Evolutionary conservation across 345 rosid species (phyloP).

Genomic region (Pistacia vera): DNA sequence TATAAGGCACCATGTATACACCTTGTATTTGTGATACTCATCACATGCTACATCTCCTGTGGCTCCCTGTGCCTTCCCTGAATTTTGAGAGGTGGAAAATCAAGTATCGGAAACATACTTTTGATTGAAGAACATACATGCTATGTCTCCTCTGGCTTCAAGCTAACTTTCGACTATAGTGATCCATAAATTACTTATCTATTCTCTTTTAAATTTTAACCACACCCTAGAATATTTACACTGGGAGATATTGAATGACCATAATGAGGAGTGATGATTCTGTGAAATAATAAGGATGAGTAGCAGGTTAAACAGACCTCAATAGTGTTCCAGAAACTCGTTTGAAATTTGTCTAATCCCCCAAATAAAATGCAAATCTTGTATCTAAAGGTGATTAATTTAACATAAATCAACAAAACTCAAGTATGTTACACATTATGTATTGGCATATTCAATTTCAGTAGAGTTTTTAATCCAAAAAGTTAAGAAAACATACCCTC

Average conservation of each 20-base stretch:
- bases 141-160: no score
- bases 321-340: not conserved
- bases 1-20: conserved; percentile 9
- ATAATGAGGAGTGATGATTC: not conserved
- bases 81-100: conserved; percentile 9
- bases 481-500: conserved; percentile 28
- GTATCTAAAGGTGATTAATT: not conserved
- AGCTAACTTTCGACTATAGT: no score
- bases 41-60: conserved; percentile 57
- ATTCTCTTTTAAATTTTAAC: not conserved
- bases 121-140: not conserved
- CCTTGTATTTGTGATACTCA: conserved; percentile 70
- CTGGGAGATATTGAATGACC: not conserved
- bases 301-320: not conserved
- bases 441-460: no score
- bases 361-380: not conserved
- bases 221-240: not conserved
- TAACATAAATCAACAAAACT: not conserved
- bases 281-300: not conserved
- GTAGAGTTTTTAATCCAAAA: not conserved
- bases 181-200: no score
- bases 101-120: not conserved
- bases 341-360: not conserved
- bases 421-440: no score
- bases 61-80: conserved; percentile 41